Base-by-base conservation (phyloP, 1,284 basidiomycete genomes). In the Apiotrichum gracile region DNA sequence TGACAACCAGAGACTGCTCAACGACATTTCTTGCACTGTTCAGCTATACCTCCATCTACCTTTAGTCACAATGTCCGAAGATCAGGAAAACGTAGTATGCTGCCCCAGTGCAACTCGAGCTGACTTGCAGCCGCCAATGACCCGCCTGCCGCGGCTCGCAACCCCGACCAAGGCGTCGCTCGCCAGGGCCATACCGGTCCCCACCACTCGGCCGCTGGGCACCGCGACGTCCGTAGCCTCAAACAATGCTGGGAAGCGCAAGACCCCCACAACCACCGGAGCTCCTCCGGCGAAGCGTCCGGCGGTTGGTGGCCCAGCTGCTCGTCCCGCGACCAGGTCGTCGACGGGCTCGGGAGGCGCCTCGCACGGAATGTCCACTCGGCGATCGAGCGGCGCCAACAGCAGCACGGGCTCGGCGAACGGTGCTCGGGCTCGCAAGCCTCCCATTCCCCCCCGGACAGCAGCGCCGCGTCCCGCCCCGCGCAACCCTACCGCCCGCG, bases 51-150 rank as follows among this genome's bases (percentile, higher is more conserved):
- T n/a, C n/a, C n/a, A n/a, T n/a, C n/a, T n/a, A n/a, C n/a, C n/a
- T n/a, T n/a, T n/a, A n/a, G n/a, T 31, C 31, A 10, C 41, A 37
- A 71, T 70, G 68, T 61, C 65, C 14, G 65, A 69, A 19, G 62
- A 52, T 19, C 66, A 68, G 42, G 68, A 70, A 59, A 66, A 68
- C 33, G 50, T 57, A 13, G 66, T 69, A 33, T 54, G 67, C 16
- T 17, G 29, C 19, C n/a, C 14, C 16, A 21, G 17, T 47, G 16
- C 9, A 19, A 3, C 17, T 19, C 6, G 3, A 22, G 4, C 17
- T n/a, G 29, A 35, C n/a, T 8, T n/a, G 24, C 51, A 59, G 54
- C 51, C 61, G 6, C 56, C 51, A 19, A 10, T 14, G 25, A 31
- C 51, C 1, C 54, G 67, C n/a, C 52, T 70, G 24, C 68, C 70